Evolutionary conservation across 441 rosid species (phyloP), one percentile per base, ranked within the genome.

Genomic region (Cnidoscolus chayamansa): DNA sequence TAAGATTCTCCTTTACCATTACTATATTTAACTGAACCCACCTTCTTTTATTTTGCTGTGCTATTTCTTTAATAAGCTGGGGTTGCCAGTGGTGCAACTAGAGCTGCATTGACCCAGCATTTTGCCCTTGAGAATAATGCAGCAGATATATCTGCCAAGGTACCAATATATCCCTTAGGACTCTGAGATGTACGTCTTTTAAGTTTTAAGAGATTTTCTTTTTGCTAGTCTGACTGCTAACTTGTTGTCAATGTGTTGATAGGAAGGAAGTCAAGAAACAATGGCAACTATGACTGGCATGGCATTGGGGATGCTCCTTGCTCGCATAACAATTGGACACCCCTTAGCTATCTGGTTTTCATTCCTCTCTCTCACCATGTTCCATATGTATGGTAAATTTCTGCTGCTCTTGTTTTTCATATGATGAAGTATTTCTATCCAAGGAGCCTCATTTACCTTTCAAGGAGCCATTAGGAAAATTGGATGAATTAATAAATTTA

Each of bases 241-340:
- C 55, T 63, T 60, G 4, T 59, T 61, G n/a, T 49, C 35, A 54
- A 70, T 74, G 15, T 65, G 19, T 68, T 72, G 59, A 40, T 73
- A 94, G 97, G 98, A 94, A 81, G 98, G 97, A 77, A 94, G 97
- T 80, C 98, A 94, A 78, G 98, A 94, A 84, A 92, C 98, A 40
- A 63, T 92, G 82, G 98, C 97, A 49, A 92, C 97, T 64, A 92
- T 94, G 97, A 74, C 85, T 75, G 98, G 98, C 61, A 94, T 94
- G 98, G 94, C 91, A 67, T 13, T 90, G 17, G 98, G 98, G 72
- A 94, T 94, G 98, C 83, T 90, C 76, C 84, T 94, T 32, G 94
- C 98, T 63, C 95, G 81, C 25, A 31, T 89, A 55, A 92, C 98
- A 57, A 82, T 82, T 1, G 94, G 90, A 76, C 85, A 86, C 55